Evolutionary conservation across 106 monocot species (phyloP), one percentile per base, ranked within the genome.

Genomic region (Acorus gramineus): DNA sequence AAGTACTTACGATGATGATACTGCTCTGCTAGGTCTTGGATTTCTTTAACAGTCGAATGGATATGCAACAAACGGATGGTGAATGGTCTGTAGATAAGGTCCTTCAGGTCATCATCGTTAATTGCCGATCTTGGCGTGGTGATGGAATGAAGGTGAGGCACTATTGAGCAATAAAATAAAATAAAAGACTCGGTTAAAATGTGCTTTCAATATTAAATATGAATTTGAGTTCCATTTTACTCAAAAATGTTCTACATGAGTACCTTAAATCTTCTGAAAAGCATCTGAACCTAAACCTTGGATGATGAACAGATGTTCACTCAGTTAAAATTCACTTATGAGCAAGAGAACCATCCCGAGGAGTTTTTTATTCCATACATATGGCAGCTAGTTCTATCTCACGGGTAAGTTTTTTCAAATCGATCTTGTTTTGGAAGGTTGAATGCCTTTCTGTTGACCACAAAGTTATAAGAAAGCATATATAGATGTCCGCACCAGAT

Each of bases 11-110:
- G 2, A 13, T 59, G 52, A 55, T 53, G 42, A 67, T 55, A 12
- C 44, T 10, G 13, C 58, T 77, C 11, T 71, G 7, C 6, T 74
- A 96, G 96, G 96, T 96, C 4, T 75, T 96, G 59, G 87, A 96
- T 81, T 96, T 96, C 72, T 96, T 96, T 63, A 96, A 91, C 70
- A 91, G 87, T 52, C 84, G 96, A 53, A 91, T 96, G 96, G 96
- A 96, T 63, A 85, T 76, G 79, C 87, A 90, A 42, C 72, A 60
- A 69, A 55, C 62, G 53, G 79, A 88, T 61, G 87, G 85, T 70
- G 89, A 84, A 73, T 91, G 85, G 96, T 96, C 96, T 42, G 96
- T 96, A 55, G 85, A 87, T 69, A 91, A 83, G 59, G 91, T 88
- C 61, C 78, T 96, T 65, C 68, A 91, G 52, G 76, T 88, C 62